Conservation (phyloP, 2,329 filamentous ascomycete genomes). For the Plenodomus lindquistii region DNA sequence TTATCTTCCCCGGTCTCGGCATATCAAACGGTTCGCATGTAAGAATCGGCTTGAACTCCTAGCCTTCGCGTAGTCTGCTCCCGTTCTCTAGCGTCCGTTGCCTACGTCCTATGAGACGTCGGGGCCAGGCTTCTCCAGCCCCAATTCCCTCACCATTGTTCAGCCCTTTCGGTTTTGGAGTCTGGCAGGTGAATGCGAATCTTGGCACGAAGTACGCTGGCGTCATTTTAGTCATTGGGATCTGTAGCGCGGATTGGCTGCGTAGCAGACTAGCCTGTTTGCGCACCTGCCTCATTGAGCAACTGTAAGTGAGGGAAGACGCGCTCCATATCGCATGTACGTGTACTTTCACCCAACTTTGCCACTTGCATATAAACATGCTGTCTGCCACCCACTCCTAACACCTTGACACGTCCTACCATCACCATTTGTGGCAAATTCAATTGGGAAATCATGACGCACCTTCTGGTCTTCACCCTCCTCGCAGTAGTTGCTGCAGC, state of each 20-base stretch:
- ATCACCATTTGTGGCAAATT: neutral
- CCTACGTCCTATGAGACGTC: neutral
- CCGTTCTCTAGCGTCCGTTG: neutral
- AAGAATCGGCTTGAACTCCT: neutral
- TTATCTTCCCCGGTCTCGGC: neutral
- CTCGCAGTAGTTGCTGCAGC: conserved; percentile 9
- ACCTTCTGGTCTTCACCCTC: conserved; percentile 5
- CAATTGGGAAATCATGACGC: conserved; percentile 2
- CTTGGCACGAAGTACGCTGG: neutral
- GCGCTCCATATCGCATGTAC: neutral
- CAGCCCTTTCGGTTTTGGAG: neutral
- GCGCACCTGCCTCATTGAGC: neutral
- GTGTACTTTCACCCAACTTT: neutral
- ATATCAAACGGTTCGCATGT: neutral
- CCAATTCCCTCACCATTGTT: neutral
- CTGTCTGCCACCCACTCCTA: neutral
- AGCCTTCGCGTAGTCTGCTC: neutral
- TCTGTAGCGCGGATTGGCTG: neutral
- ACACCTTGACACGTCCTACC: neutral
- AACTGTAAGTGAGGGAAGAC: neutral
- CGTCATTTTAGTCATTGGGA: neutral
- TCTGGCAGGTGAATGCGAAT: neutral
- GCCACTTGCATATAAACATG: neutral
- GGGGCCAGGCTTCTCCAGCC: neutral
- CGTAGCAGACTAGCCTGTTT: neutral